Conservation (phyloP, 2,329 filamentous ascomycete genomes). For the Tolypocladium nubicola region DNA sequence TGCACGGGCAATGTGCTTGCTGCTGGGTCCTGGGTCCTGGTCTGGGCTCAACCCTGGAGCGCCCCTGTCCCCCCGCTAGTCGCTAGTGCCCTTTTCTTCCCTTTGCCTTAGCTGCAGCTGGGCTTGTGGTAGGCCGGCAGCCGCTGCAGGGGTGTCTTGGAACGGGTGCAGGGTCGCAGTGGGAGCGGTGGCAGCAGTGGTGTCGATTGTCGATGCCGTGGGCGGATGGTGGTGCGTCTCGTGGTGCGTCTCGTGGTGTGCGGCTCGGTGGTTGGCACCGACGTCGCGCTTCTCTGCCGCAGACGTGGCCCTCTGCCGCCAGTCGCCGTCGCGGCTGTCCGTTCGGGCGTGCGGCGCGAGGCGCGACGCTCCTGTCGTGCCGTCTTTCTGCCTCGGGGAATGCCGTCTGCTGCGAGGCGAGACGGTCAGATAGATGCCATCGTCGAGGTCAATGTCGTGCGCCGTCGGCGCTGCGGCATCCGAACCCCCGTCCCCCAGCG, state of each 20-base stretch:
- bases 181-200: background rate
- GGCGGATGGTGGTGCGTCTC: background rate
- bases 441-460: background rate
- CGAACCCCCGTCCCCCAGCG: background rate
- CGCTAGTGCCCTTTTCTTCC: background rate
- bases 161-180: background rate
- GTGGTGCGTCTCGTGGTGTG: background rate
- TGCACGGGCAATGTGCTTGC: constrained; percentile 19
- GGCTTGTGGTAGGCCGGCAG: background rate
- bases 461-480: background rate
- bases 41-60: background rate
- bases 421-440: background rate
- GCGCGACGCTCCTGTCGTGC: background rate
- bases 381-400: background rate
- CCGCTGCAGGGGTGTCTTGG: background rate
- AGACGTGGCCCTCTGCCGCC: background rate
- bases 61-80: background rate
- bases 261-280: background rate
- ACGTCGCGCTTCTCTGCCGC: background rate
- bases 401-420: background rate
- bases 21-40: constrained; percentile 6
- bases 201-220: background rate
- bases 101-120: background rate
- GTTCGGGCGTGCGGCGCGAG: background rate
- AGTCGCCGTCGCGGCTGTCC: background rate